Evolutionary conservation across 2,329 filamentous ascomycete species (phyloP), one percentile per base, ranked within the genome.

Genomic region (Botrytis elliptica): DNA sequence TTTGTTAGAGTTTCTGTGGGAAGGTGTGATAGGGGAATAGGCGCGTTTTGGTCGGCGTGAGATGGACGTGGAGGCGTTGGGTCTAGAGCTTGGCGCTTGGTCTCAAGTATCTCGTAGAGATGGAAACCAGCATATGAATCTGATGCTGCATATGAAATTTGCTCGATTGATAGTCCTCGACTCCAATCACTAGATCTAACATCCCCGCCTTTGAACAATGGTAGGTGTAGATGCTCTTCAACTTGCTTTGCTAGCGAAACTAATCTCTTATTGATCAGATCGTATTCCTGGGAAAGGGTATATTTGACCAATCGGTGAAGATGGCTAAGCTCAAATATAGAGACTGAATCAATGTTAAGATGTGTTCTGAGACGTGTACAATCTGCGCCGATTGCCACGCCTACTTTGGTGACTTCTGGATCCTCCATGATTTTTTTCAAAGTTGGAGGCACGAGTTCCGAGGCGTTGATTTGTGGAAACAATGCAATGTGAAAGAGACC

Each of bases 71-170:
- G 92, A 8, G 95, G 95, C 3, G 84, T 86, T 1, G 94, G 94
- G 20, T 88, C 82, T 75, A 97, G 84, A 10, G 85, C 84, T 77
- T 88, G 85, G 25, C 95, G 87, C 78, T 92, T 88, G 68, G 88
- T 83, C 73, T 98, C 91, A 63, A 97, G 84, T 1, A 87, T 86
- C 74, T 93, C 85, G 79, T 89, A 97, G 1, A 98, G 84, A 73
- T 93, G 91, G 18, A 92, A 83, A 62, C 90, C 89, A 74, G 92
- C 94, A 80, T 97, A 98, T 0, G 93, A 92, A 81, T 97, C 94
- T 0, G 93, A 91, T 20, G 93, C 94, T 16, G 93, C 90, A 82
- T 95, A 94, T 69, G 87, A 82, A 29, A 93, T 87, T 80, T 98
- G 95, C 16, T 88, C 81, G 76, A 86, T 83, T 33, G 84, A 86